Evolutionary conservation across 176 grass and related monocot genomes (phyloP), one percentile per base, ranked within the genome.

Genomic region (Oryza glaberrima): DNA sequence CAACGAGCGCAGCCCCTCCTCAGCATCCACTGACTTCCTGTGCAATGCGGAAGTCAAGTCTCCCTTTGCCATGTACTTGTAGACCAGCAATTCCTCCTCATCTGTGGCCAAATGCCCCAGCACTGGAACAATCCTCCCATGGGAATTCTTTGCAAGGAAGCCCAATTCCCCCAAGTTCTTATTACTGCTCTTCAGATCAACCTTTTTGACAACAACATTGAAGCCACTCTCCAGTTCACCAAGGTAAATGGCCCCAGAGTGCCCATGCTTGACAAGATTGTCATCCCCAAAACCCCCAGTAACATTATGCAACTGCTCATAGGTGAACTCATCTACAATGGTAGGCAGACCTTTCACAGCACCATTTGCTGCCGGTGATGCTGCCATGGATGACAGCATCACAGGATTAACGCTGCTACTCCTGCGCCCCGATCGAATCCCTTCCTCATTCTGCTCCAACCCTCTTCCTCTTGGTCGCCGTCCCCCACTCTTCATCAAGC

Each of bases 1-100:
- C 78, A 98, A 85, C 9, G 96, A 94, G 16, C 32, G 78, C 81
- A 89, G 73, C 9, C 89, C 93, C 7, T 86, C 89, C 74, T 91
- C 86, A 49, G 45, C 58, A 25, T 85, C 69, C 1, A 78, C 32
- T 36, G 81, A 76, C 16, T 88, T 93, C 75, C 75, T 96, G 73
- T 89, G 90, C 71, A 98, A 82, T 58, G 91, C 93, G 51, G 63
- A 69, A 36, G 91, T 91, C 75, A 98, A 88, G 85, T 98, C 96
- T 69, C 93, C 88, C 81, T 89, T 98, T 6, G 28, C 11, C 93
- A 98, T 89, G 86, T 90, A 83, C 60, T 87, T 91, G 77, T 98
- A 98, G 20, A 94, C 88, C 8, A 94, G 65, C 71, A 94, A 83
- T 77, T 92, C 84, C 63, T 90, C 90, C 2, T 87, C 91, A 43